Conservation (phyloP, 371 early-diverging fungal species). For the Mucor piriformis region DNA sequence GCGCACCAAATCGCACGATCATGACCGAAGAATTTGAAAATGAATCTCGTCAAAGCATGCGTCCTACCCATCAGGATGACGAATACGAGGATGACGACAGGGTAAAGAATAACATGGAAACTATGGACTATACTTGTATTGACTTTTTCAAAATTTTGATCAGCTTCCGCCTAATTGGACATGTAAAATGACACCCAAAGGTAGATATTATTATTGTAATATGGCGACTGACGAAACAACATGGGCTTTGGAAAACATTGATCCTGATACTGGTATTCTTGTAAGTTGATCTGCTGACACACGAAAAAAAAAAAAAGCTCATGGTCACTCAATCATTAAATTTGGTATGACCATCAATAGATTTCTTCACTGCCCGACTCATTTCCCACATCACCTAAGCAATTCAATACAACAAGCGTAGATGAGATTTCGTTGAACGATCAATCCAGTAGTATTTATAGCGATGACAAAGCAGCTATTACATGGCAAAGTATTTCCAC, state of each 20-base stretch:
- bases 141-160: background rate
- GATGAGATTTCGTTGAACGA: background rate
- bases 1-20: constrained; percentile 34
- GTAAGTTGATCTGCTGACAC: constrained; percentile 10
- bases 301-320: background rate
- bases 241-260: constrained; percentile 61
- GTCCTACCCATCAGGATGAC: background rate
- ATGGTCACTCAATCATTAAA: constrained; percentile 1
- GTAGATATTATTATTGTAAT: constrained; percentile 79
- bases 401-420: background rate
- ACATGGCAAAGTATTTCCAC: constrained; percentile 68
- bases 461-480: background rate
- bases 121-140: background rate
- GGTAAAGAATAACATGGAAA: background rate
- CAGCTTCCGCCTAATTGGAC: constrained; percentile 68
- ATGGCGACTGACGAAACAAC: constrained; percentile 75
- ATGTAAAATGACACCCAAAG: constrained; percentile 60
- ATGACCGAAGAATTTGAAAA: constrained; percentile 1
- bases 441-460: background rate
- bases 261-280: constrained; percentile 44
- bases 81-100: constrained; percentile 19
- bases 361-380: constrained; percentile 8
- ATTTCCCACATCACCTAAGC: background rate
- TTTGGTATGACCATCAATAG: background rate
- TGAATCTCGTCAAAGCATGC: background rate